Base-by-base conservation (phyloP, 306 rosid species). In the Inga laurina region DNA sequence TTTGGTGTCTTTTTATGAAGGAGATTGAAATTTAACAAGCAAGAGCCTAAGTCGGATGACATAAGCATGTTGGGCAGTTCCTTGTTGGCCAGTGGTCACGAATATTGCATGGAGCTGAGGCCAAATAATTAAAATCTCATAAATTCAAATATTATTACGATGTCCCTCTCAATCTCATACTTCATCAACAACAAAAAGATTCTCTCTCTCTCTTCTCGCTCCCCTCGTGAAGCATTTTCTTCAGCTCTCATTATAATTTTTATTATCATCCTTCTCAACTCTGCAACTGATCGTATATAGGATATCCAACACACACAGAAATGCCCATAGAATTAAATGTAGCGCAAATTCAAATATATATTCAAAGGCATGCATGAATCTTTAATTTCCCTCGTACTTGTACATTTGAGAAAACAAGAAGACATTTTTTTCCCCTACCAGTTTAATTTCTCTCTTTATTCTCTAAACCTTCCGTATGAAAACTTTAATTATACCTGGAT, bases 81-180 rank as follows among this genome's bases (percentile, higher is more conserved):
- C 75, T 41, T 70, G 51, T 43, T 70, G 75, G 74, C 45, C 77
- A 75, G 77, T 16, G 82, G 72, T 84, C 91, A 89, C 81, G 88
- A 82, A 86, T 76, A 49, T 84, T 84, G 89, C 88, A 87, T 86
- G 90, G 82, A 46, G 73, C 51, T 76, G 5, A 71, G 77, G 84
- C 82, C 86, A 67, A 18, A 52, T 52, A 49, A 66, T 88, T 79
- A 83, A 84, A 84, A 84, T 61, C 85, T 74, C 49, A 3, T 18
- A 27, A 21, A n/a, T 27, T 52, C 21, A 82, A 82, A 54, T 7
- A 19, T 19, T 79, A 74, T 75, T 11, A 15, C n/a, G n/a, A 45
- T 57, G 68, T 79, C 84, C 85, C 86, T 84, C 75, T 65, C 89
- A 57, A 18, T 46, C 44, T 49, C 54, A 49, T 49, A 49, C 54